phyloP scores from a whole-genome alignment of 768 basidiomycete genomes.

The Mrakia gelida region DNA sequence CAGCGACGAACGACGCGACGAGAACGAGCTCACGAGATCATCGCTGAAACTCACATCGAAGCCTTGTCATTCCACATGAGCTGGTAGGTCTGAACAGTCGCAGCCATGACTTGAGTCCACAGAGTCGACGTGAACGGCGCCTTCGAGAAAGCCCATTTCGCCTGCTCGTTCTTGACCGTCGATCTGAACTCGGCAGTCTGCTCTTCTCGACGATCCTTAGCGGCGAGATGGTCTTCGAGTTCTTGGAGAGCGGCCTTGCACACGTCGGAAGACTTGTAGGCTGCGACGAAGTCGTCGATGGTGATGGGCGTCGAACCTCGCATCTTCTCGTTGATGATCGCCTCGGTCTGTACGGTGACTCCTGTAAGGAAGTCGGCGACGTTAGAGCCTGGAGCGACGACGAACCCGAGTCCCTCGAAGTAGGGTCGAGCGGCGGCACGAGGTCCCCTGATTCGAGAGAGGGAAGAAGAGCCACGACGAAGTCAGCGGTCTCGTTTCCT shows the following conservation, averaged over 20 bases:
- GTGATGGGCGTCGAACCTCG: constrained; percentile 47
- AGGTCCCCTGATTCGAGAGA: background rate
- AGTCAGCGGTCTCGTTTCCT: background rate
- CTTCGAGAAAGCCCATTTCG: constrained; percentile 42
- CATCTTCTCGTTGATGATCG: constrained; percentile 57
- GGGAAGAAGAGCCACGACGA: background rate
- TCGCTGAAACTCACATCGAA: background rate
- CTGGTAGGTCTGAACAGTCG: constrained; percentile 69
- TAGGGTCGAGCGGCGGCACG: constrained; percentile 46
- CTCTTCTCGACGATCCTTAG: constrained; percentile 55
- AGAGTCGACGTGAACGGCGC: constrained; percentile 60
- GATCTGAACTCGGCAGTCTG: constrained; percentile 67
- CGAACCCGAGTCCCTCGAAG: constrained; percentile 52
- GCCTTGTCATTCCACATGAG: constrained; percentile 59
- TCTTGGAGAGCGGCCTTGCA: constrained; percentile 49
- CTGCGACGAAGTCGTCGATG: constrained; percentile 62
- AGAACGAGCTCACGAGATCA: too few relatives aligned
- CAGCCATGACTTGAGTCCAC: constrained; percentile 63
- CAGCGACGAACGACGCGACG: background rate
- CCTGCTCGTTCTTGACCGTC: constrained; percentile 74
- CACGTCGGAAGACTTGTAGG: constrained; percentile 55
- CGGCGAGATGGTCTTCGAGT: constrained; percentile 54
- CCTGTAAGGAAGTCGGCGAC: constrained; percentile 53
- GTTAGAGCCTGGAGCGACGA: constrained; percentile 51
- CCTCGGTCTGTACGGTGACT: constrained; percentile 71